A percentile compares a stretch with the other conserved stretches of the same genome.
Evolutionary conservation across 2,329 filamentous ascomycete genomes (phyloP).

Genomic region (Fonsecaea monophora): DNA sequence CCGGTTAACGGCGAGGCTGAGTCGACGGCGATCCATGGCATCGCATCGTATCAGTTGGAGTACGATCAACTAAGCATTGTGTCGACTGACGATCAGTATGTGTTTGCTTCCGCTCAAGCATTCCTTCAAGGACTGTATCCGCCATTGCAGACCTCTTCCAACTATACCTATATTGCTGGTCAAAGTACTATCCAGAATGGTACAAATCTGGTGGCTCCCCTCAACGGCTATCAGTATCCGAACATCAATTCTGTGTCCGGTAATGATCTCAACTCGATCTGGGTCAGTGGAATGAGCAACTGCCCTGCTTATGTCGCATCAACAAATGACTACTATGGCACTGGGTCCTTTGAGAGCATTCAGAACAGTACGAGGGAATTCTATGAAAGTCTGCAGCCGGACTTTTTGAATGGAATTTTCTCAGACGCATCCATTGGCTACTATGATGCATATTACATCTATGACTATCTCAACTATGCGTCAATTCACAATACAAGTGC

Average conservation of each 20-base stretch:
- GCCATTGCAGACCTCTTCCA: conserved; percentile 50
- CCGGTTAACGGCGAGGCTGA: conserved; percentile 19
- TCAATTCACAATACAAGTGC: conserved; percentile 59
- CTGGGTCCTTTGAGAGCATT: conserved; percentile 50
- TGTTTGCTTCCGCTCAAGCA: conserved; percentile 62
- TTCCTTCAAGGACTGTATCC: conserved; percentile 69
- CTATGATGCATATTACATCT: conserved; percentile 60
- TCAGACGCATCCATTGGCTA: conserved; percentile 53
- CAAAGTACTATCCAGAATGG: conserved; percentile 59
- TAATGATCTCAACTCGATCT: conserved; percentile 59
- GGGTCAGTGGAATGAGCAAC: conserved; percentile 56
- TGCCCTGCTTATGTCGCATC: conserved; percentile 51
- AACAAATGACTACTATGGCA: conserved; percentile 51
- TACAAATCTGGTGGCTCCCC: conserved; percentile 53
- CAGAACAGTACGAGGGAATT: conserved; percentile 49
- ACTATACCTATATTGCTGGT: conserved; percentile 45
- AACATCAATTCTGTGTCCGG: conserved; percentile 53
- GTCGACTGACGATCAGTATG: conserved; percentile 56
- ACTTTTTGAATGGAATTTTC: conserved; percentile 54
- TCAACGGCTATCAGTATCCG: conserved; percentile 66
- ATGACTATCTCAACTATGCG: conserved; percentile 63
- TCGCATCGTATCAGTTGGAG: conserved; percentile 55
- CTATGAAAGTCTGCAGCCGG: conserved; percentile 55
- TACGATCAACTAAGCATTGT: conserved; percentile 57
- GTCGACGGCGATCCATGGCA: conserved; percentile 48